phyloP scores from a whole-genome alignment of 495 filamentous ascomycete species.

The Acidiella bohemica region DNA sequence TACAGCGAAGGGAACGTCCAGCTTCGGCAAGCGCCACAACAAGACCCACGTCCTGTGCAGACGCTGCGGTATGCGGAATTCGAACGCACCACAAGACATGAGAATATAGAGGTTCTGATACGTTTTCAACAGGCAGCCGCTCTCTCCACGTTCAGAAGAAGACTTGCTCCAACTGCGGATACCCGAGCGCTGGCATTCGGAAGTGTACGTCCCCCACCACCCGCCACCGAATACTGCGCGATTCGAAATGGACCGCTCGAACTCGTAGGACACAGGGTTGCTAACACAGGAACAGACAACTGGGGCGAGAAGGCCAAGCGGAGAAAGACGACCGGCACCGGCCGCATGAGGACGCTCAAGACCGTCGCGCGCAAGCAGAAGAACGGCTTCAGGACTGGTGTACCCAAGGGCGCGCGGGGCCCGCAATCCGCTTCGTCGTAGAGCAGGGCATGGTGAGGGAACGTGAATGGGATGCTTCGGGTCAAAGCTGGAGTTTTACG shows the following conservation, averaged over 20 bases:
- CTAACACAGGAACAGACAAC: constrained; percentile 54
- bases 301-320: constrained; percentile 99
- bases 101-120: constrained; percentile 21
- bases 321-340: constrained; percentile 96
- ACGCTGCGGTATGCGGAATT: constrained; percentile 80
- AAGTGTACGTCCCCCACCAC: constrained; percentile 61
- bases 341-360: constrained; percentile 85
- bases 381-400: constrained; percentile 90
- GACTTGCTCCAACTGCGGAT: constrained; percentile 93
- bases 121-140: constrained; percentile 57
- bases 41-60: constrained; percentile 99
- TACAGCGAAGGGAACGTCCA: constrained; percentile 84
- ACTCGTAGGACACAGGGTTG: neutral
- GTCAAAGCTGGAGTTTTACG: constrained; percentile 6
- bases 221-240: neutral
- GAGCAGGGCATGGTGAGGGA: neutral
- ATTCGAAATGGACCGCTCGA: neutral
- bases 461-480: constrained; percentile 5
- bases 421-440: constrained; percentile 22
- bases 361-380: constrained; percentile 76
- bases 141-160: constrained; percentile 99
- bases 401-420: constrained; percentile 72
- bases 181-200: constrained; percentile 89
- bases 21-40: constrained; percentile 97
- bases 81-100: constrained; percentile 15